Evolutionary conservation across 106 monocot genomes (phyloP), one percentile per base, ranked within the genome.

Genomic region (Platanthera guangdongensis): DNA sequence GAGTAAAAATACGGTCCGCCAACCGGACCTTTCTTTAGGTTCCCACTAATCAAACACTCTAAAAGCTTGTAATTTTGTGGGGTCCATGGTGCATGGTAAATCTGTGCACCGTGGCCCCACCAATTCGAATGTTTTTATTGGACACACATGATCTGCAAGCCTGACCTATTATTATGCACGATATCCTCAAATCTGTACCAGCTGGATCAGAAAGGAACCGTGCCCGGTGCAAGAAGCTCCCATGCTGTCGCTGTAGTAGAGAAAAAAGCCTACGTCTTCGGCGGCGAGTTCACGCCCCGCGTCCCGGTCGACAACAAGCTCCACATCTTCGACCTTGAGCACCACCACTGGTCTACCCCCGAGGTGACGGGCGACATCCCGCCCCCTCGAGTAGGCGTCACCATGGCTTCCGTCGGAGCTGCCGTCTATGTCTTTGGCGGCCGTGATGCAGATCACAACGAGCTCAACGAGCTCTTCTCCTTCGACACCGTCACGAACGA

Each of bases 181-280:
- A 39, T 39, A 39, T 39, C 39, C 39, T 39, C 39, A 0, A 39
- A 48, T 48, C 8, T 71, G 7, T 54, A 21, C 47, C 88, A 95
- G 95, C 63, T 95, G 4, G 65, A 22, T 32, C 90, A 95, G 74
- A 85, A 87, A 46, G 95, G 88, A 52, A 70, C 47, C 32, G 87
- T 83, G 25, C 95, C 95, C 14, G 95, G 95, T 2, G 92, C 90
- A 51, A 86, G 95, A 75, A 95, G 95, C 75, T 95, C 95, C 32
- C 92, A 95, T 73, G 90, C 88, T 48, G 82, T 95, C 11, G 75
- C 93, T 7, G 76, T 93, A 3, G 88, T 90, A 4, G 88, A 87
- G 14, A 55, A 70, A 4, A 95, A 87, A 62, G 95, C 83, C 39
- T 95, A 88, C 45, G 88, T 73, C 49, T 95, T 95, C 11, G 95